Evolutionary conservation across 768 basidiomycete genomes (phyloP).

Genomic region (Collybia mongolica): DNA sequence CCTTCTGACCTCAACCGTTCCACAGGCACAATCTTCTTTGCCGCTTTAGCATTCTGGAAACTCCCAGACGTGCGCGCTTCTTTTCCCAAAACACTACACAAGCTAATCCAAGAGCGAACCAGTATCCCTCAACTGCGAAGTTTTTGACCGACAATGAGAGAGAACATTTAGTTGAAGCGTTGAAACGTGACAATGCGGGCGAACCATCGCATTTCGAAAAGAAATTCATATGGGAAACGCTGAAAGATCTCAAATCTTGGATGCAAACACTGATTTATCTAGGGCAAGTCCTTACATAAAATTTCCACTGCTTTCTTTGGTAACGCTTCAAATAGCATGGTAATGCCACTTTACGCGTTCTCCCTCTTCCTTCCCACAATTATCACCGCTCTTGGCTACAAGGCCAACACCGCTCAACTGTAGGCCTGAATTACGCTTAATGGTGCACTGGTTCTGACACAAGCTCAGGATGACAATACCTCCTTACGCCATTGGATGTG

Average conservation of each 20-base stretch:
- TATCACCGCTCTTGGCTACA: conserved; percentile 37
- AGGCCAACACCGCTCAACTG: too few species aligned
- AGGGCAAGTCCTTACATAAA: conserved; percentile 24
- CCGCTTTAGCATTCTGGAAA: conserved; percentile 43
- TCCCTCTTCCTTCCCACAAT: conserved; percentile 53
- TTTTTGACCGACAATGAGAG: conserved; percentile 51
- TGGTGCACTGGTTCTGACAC: conserved; percentile 40
- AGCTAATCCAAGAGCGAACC: neutral
- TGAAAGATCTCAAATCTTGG: conserved; percentile 45
- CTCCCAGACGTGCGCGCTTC: conserved; percentile 46
- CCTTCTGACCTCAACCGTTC: neutral
- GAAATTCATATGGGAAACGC: conserved; percentile 47
- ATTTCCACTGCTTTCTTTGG: neutral
- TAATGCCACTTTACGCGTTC: conserved; percentile 42
- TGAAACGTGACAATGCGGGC: conserved; percentile 43
- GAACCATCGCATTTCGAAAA: conserved; percentile 43
- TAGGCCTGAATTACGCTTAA: neutral
- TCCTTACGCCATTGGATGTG: conserved; percentile 48
- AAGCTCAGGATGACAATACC: conserved; percentile 48
- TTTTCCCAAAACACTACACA: neutral
- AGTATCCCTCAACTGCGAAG: conserved; percentile 59
- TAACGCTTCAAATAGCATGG: conserved; percentile 20
- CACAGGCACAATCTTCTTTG: conserved; percentile 36
- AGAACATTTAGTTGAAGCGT: conserved; percentile 31
- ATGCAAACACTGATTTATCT: conserved; percentile 38